A percentile compares a stretch with the other conserved stretches of the same genome.
phyloP scores from a whole-genome alignment of 2,329 filamentous ascomycete genomes.

The Falciphora oryzae region DNA sequence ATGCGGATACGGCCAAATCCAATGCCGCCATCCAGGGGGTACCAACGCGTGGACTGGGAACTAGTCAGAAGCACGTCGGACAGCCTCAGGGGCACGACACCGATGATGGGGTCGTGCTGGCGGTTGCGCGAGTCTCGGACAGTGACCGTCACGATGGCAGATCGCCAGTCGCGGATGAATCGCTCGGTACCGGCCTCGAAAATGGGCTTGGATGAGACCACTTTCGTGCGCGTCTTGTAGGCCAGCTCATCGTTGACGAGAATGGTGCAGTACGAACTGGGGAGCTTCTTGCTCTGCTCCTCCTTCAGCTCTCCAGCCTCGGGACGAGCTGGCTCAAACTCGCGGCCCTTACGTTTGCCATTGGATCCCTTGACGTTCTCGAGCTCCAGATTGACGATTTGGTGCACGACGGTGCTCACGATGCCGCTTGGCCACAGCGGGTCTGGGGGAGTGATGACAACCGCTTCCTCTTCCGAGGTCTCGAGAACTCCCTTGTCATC shows the following conservation, averaged over 20 bases:
- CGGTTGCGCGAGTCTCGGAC: constrained; percentile 85
- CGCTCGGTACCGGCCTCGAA: constrained; percentile 95
- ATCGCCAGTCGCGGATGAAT: constrained; percentile 91
- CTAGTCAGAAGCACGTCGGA: constrained; percentile 82
- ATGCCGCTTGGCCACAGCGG: constrained; percentile 94
- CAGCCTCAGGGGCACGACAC: constrained; percentile 82
- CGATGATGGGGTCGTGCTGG: constrained; percentile 90
- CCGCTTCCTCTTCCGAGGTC: constrained; percentile 71
- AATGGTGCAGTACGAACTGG: constrained; percentile 92
- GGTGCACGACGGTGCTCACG: constrained; percentile 80
- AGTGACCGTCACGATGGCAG: constrained; percentile 76
- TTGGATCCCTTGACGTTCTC: constrained; percentile 81
- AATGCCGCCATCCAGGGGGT: constrained; percentile 91
- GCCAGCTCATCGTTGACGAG: constrained; percentile 79
- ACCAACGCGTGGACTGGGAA: constrained; percentile 86
- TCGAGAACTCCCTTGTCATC: constrained; percentile 80
- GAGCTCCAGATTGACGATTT: constrained; percentile 93
- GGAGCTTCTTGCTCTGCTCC: constrained; percentile 72
- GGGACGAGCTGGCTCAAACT: constrained; percentile 82
- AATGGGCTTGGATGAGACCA: constrained; percentile 88
- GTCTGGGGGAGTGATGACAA: constrained; percentile 85
- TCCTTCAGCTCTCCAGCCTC: constrained; percentile 80
- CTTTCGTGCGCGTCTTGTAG: constrained; percentile 93
- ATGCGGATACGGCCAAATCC: constrained; percentile 87
- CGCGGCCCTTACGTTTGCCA: constrained; percentile 74